A percentile compares a stretch with the other conserved stretches of the same genome.
Conservation (phyloP, 2,329 filamentous ascomycete species). For the Dichotomopilus funicola region DNA sequence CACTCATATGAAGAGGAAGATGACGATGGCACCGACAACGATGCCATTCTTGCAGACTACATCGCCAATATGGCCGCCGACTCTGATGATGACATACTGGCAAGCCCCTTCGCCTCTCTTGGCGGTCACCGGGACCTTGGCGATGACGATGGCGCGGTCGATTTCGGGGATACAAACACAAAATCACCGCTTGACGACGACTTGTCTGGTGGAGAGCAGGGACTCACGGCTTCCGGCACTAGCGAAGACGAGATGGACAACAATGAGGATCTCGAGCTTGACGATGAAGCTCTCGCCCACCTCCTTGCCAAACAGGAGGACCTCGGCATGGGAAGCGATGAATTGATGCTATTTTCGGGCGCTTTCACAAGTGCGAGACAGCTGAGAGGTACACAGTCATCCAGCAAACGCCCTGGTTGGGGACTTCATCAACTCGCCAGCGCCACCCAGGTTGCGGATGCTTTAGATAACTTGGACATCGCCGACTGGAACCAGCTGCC, state of each 20-base stretch:
- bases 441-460: slow-evolving; percentile 39
- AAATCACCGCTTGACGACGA: slow-evolving; percentile 35
- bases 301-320: slow-evolving; percentile 57
- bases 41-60: slow-evolving; percentile 60
- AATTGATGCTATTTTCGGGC: slow-evolving; percentile 51
- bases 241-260: slow-evolving; percentile 20
- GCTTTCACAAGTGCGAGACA: slow-evolving; percentile 27
- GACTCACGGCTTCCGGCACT: background rate
- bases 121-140: slow-evolving; percentile 37
- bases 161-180: slow-evolving; percentile 28
- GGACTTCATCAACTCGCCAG: slow-evolving; percentile 29
- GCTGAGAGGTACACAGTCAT: background rate
- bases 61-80: slow-evolving; percentile 57
- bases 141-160: slow-evolving; percentile 36
- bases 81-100: slow-evolving; percentile 26
- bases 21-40: slow-evolving; percentile 31
- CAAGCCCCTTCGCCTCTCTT: slow-evolving; percentile 23
- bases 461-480: slow-evolving; percentile 67
- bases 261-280: slow-evolving; percentile 50
- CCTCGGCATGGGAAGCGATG: slow-evolving; percentile 53
- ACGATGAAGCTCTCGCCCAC: slow-evolving; percentile 57
- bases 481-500: slow-evolving; percentile 76
- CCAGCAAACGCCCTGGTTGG: slow-evolving; percentile 19
- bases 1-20: background rate
- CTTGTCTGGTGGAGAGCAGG: slow-evolving; percentile 21